phyloP scores from a whole-genome alignment of 805 yeast genomes.

The Starmera caribaea region DNA sequence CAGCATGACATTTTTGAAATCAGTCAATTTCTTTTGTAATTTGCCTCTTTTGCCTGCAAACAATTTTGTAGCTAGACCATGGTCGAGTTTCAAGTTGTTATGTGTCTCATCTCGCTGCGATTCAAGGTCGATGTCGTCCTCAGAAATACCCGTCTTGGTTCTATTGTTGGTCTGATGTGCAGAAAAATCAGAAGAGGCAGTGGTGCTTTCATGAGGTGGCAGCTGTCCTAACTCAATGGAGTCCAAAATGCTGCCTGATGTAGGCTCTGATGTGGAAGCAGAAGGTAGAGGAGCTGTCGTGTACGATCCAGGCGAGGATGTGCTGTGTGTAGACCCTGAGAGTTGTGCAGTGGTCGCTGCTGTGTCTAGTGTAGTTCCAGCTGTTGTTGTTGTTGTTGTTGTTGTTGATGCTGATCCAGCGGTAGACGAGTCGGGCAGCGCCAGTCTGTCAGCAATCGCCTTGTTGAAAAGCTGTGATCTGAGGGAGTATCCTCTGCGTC shows the following conservation, averaged over 20 bases:
- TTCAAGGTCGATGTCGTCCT: not conserved
- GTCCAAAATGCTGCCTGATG: too few relatives aligned
- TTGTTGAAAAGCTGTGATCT: slow-evolving; percentile 57
- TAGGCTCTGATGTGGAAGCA: too few relatives aligned
- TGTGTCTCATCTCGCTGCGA: slow-evolving; percentile 12
- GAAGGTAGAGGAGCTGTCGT: too few relatives aligned
- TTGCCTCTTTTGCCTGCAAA: slow-evolving; percentile 18
- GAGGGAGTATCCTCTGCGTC: slow-evolving; percentile 58
- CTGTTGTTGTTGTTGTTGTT: not conserved
- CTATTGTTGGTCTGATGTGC: too few relatives aligned
- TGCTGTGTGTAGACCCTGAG: too few relatives aligned
- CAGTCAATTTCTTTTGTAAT: slow-evolving; percentile 7
- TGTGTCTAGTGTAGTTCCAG: too few relatives aligned
- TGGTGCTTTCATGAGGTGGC: too few relatives aligned
- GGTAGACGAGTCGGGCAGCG: not conserved
- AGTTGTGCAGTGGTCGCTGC: too few relatives aligned
- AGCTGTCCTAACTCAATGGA: too few relatives aligned
- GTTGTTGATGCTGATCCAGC: not conserved
- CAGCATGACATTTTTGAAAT: slow-evolving; percentile 27
- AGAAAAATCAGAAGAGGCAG: too few relatives aligned
- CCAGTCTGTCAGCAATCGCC: slow-evolving; percentile 13
- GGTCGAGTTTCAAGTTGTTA: slow-evolving; percentile 15
- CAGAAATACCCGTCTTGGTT: not conserved
- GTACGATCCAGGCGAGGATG: too few relatives aligned
- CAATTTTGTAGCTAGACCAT: slow-evolving; percentile 3